These are phyloP conservation scores for Lepiota venenata DNA, from an alignment of 768 basidiomycete species.

Conservation along the genomic window DNA sequence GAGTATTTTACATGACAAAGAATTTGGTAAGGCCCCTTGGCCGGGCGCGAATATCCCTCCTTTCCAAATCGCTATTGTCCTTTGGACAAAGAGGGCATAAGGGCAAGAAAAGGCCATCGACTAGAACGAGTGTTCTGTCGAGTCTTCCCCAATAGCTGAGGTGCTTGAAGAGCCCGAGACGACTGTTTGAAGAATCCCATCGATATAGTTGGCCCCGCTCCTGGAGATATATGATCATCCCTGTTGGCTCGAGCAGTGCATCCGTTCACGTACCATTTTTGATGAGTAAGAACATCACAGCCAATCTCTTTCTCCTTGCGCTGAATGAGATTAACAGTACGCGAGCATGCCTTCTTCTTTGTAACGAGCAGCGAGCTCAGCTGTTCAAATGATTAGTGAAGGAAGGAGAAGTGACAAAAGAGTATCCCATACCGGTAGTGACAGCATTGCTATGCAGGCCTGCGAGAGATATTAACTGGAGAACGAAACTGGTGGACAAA, in stretches of 20 bases:
- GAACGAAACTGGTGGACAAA: slow-evolving; percentile 60
- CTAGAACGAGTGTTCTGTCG: slow-evolving; percentile 85
- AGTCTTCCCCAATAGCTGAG: slow-evolving; percentile 79
- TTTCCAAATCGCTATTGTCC: too few species aligned
- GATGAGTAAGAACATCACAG: slow-evolving; percentile 89
- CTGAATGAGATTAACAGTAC: slow-evolving; percentile 86
- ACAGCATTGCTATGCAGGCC: slow-evolving; percentile 87
- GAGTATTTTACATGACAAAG: too few species aligned
- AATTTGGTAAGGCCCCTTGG: too few species aligned
- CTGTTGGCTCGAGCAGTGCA: slow-evolving; percentile 8
- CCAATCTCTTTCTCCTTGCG: slow-evolving; percentile 85
- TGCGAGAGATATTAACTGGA: slow-evolving; percentile 86
- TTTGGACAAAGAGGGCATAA: too few species aligned
- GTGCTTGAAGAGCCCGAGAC: slow-evolving; percentile 90
- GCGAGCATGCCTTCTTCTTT: slow-evolving; percentile 91
- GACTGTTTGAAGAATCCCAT: slow-evolving; percentile 78
- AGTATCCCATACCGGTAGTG: slow-evolving; percentile 54
- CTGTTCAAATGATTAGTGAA: slow-evolving; percentile 29
- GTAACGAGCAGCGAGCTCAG: slow-evolving; percentile 76
- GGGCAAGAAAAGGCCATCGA: background rate
- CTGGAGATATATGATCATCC: slow-evolving; percentile 29
- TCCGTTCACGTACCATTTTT: slow-evolving; percentile 69
- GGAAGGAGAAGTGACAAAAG: background rate
- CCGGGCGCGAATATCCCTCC: too few species aligned
- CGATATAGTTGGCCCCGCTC: slow-evolving; percentile 91